Evolutionary conservation across 2,329 filamentous ascomycete species (phyloP).

Genomic region (Aureobasidium sp.): DNA sequence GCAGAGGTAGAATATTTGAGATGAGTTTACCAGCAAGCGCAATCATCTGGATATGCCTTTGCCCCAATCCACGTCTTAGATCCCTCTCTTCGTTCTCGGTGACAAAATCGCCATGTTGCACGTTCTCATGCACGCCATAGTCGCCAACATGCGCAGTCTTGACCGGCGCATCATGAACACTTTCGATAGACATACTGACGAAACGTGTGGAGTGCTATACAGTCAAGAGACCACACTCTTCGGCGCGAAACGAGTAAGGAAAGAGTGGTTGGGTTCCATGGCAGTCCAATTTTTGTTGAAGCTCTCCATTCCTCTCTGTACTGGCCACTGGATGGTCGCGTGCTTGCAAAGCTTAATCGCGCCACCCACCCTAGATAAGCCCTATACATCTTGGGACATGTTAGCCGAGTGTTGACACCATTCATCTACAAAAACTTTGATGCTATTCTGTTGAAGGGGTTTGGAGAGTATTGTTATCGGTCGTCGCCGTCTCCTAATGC

Average conservation of each 20-base stretch:
- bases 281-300: not conserved
- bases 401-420: slow-evolving; percentile 4
- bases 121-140: not conserved
- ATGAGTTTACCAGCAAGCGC: slow-evolving; percentile 28
- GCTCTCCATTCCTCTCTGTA: not conserved
- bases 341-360: slow-evolving; percentile 9
- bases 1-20: fast-evolving
- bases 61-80: slow-evolving; percentile 19
- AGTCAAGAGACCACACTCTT: not conserved
- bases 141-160: not conserved
- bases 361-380: not conserved
- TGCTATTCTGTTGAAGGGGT: not conserved
- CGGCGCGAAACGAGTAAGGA: not conserved
- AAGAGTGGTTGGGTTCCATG: too few relatives aligned
- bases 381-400: not conserved
- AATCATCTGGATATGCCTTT: slow-evolving; percentile 28
- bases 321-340: not conserved
- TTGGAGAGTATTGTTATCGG: not conserved
- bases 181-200: not conserved
- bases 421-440: not conserved
- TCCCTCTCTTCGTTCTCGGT: slow-evolving; percentile 12
- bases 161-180: not conserved
- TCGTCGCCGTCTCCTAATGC: too few relatives aligned
- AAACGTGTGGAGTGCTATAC: not conserved
- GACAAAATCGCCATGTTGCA: slow-evolving; percentile 7